These are phyloP conservation scores for Calonectria honghensis DNA, from an alignment of 2,329 filamentous ascomycete genomes.

Conservation along the genomic window DNA sequence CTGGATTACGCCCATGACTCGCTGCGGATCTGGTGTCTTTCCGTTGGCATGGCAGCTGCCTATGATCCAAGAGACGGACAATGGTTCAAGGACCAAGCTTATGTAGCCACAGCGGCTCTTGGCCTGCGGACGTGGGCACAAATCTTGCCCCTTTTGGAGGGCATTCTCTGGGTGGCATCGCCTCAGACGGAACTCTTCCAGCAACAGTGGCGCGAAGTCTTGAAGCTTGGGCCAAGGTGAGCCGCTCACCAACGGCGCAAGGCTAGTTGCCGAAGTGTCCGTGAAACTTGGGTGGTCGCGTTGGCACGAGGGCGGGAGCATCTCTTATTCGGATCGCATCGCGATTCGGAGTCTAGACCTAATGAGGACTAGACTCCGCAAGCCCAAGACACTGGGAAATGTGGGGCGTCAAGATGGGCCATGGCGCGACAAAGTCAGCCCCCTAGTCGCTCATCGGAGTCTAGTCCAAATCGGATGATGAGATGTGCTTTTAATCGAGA, in stretches of 20 bases:
- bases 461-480: conserved; percentile 49
- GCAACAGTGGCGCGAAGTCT: conserved; percentile 43
- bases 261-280: background rate
- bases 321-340: conserved; percentile 30
- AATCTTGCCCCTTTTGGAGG: conserved; percentile 39
- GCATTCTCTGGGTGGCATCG: conserved; percentile 47
- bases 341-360: conserved; percentile 59
- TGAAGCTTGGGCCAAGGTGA: conserved; percentile 25
- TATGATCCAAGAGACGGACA: conserved; percentile 51
- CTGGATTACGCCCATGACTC: conserved; percentile 43
- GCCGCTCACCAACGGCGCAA: background rate
- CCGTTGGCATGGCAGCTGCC: conserved; percentile 63
- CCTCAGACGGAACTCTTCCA: conserved; percentile 41
- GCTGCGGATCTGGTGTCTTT: conserved; percentile 65
- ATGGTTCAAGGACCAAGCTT: conserved; percentile 57
- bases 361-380: conserved; percentile 49
- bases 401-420: background rate
- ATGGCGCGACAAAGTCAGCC: conserved; percentile 9
- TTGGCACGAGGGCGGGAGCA: conserved; percentile 34
- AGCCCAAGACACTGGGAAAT: conserved; percentile 22
- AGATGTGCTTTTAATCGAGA: conserved; percentile 40
- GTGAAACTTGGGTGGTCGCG: conserved; percentile 2
- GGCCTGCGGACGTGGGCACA: conserved; percentile 45
- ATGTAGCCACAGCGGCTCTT: conserved; percentile 29
- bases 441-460: conserved; percentile 46